Evolutionary conservation across 306 rosid genomes (phyloP).

Genomic region (Dryas octopetala): DNA sequence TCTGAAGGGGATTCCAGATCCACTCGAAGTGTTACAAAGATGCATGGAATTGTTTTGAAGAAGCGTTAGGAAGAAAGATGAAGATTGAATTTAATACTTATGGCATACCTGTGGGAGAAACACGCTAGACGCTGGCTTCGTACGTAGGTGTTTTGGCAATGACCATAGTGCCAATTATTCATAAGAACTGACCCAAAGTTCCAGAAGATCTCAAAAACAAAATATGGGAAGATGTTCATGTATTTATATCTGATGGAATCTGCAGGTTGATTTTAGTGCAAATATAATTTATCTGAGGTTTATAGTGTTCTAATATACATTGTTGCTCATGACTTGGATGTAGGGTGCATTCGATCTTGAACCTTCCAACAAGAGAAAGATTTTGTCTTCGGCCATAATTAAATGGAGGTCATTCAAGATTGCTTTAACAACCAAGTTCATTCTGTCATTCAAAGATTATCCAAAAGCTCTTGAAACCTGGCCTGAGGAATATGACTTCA

Average conservation of each 20-base stretch:
- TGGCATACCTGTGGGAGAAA: not conserved
- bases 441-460: not conserved
- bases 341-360: too few relatives aligned
- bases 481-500: too few relatives aligned
- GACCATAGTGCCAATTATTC: not conserved
- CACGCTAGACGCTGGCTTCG: not conserved
- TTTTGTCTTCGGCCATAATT: not conserved
- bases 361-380: too few relatives aligned
- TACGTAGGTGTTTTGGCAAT: not conserved
- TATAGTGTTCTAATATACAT: too few relatives aligned
- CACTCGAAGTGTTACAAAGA: not conserved
- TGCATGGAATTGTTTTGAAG: not conserved
- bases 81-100: too few relatives aligned
- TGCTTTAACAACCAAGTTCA: not conserved
- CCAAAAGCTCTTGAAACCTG: too few relatives aligned
- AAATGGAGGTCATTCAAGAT: not conserved
- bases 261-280: too few relatives aligned
- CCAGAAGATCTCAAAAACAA: too few relatives aligned
- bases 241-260: too few relatives aligned
- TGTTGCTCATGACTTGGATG: too few relatives aligned
- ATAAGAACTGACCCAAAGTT: not conserved
- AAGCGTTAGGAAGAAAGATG: not conserved
- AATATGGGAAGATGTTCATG: not conserved
- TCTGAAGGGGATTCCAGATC: too few relatives aligned
- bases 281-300: too few relatives aligned